Evolutionary conservation across 768 basidiomycete species (phyloP).

Genomic region (Pulveroboletus sp.): DNA sequence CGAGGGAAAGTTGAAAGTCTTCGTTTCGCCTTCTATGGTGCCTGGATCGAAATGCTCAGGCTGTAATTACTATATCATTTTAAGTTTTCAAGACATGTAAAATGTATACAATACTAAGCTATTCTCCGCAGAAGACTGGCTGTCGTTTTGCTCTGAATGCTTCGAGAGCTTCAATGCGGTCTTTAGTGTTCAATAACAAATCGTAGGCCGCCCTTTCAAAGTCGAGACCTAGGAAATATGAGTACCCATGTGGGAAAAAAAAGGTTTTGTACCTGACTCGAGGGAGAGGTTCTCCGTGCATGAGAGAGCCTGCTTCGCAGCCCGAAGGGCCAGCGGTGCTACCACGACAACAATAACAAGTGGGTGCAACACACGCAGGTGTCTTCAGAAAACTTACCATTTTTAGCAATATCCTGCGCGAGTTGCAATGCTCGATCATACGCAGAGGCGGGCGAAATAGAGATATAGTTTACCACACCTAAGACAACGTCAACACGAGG

Average conservation of each 20-base stretch:
- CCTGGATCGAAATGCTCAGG: no score
- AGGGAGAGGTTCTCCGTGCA: slow-evolving; percentile 72
- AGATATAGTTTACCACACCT: slow-evolving; percentile 85
- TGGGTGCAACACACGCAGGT: not conserved
- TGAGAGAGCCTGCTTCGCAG: slow-evolving; percentile 84
- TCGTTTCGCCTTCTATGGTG: no score
- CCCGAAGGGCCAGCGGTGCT: slow-evolving; percentile 87
- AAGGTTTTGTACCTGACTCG: slow-evolving; percentile 55
- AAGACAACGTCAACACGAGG: slow-evolving; percentile 10
- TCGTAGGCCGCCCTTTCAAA: slow-evolving; percentile 88
- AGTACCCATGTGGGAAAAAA: not conserved
- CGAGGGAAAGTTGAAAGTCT: no score
- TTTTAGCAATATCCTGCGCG: slow-evolving; percentile 66
- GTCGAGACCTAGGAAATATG: slow-evolving; percentile 62
- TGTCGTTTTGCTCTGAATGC: slow-evolving; percentile 85
- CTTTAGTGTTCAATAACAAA: slow-evolving; percentile 68
- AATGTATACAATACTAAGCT: slow-evolving; percentile 14
- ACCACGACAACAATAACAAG: not conserved
- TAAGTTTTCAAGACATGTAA: no score
- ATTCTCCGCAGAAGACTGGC: slow-evolving; percentile 82
- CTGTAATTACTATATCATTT: no score
- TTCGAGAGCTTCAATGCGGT: slow-evolving; percentile 78
- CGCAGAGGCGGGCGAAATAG: slow-evolving; percentile 53
- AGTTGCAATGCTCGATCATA: slow-evolving; percentile 69
- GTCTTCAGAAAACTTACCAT: slow-evolving; percentile 42